These are phyloP conservation scores for Candida orba DNA, from an alignment of 805 yeast genomes.

Conservation along the genomic window DNA sequence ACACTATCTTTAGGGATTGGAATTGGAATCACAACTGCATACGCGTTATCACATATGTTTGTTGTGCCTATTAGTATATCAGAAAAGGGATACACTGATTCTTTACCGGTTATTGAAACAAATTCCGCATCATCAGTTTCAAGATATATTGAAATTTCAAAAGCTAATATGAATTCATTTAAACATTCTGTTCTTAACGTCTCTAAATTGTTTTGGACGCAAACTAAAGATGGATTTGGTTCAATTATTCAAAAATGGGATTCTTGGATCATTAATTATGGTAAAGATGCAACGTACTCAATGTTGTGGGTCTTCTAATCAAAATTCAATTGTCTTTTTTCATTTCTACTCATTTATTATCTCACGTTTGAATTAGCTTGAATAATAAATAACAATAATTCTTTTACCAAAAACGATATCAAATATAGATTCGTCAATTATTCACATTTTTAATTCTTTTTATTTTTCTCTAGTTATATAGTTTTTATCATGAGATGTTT, in stretches of 20 bases:
- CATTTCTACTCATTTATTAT: no score
- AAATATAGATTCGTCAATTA: no score
- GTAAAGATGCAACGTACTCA: slow-evolving; percentile 6
- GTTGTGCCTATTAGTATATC: background rate
- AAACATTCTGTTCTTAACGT: slow-evolving; percentile 6
- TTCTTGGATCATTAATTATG: slow-evolving; percentile 2
- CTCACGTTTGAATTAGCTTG: no score
- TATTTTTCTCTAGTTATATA: no score
- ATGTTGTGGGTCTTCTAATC: slow-evolving; percentile 11
- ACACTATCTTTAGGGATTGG: slow-evolving; percentile 21
- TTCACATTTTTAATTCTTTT: no score
- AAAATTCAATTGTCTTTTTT: background rate
- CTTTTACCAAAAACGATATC: no score
- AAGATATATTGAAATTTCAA: background rate
- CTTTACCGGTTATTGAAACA: background rate
- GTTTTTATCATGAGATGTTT: no score
- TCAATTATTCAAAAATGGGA: slow-evolving; percentile 7
- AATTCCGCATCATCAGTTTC: background rate
- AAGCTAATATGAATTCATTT: slow-evolving; percentile 1
- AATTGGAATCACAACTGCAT: slow-evolving; percentile 20
- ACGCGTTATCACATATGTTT: slow-evolving; percentile 2
- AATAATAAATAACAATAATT: no score
- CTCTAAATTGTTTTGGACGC: slow-evolving; percentile 10
- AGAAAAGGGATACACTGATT: background rate
- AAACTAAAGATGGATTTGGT: background rate